Percentiles rank a stretch among this genome's conserved stretches.
These are phyloP conservation scores for Elongisporangium senticosum DNA, from an alignment of 352 stramenopile species.

Conservation along the genomic window DNA sequence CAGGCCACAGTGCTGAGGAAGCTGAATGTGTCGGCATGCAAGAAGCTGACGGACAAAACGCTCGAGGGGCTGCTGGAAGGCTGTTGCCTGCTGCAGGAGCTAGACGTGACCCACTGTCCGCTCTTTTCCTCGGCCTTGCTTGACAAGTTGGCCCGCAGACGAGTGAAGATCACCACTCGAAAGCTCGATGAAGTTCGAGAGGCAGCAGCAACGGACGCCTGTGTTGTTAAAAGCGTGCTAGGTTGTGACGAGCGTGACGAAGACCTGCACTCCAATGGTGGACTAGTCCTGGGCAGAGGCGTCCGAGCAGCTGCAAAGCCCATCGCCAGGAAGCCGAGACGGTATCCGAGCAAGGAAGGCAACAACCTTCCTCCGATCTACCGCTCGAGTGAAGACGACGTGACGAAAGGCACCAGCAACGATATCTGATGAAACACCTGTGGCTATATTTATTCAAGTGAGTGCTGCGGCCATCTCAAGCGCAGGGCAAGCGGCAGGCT, in stretches of 20 bases:
- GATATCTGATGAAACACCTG: slow-evolving; percentile 13
- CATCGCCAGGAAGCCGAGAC: background rate
- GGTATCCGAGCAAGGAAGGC: slow-evolving; percentile 2
- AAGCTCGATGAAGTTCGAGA: slow-evolving; percentile 31
- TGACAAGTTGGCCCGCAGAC: slow-evolving; percentile 45
- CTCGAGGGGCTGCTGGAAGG: slow-evolving; percentile 45
- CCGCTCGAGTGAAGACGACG: slow-evolving; percentile 18
- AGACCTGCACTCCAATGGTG: background rate
- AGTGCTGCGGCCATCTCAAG: slow-evolving; percentile 1
- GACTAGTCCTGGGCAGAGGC: background rate
- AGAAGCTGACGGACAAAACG: slow-evolving; percentile 64
- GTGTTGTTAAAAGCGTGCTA: background rate
- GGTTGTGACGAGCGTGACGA: background rate
- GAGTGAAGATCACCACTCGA: slow-evolving; percentile 43
- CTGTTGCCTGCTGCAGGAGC: slow-evolving; percentile 51
- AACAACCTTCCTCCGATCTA: slow-evolving; percentile 25
- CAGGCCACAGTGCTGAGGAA: slow-evolving; percentile 65
- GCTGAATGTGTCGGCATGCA: slow-evolving; percentile 76
- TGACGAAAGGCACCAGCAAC: slow-evolving; percentile 9
- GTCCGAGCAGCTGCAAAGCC: background rate
- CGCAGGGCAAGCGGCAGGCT: background rate
- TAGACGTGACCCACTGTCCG: slow-evolving; percentile 81
- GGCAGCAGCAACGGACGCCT: background rate
- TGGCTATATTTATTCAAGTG: slow-evolving; percentile 1
- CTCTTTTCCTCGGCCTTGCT: slow-evolving; percentile 49